Base-by-base conservation (phyloP, 106 monocot genomes). In the Triglochin maritima region DNA sequence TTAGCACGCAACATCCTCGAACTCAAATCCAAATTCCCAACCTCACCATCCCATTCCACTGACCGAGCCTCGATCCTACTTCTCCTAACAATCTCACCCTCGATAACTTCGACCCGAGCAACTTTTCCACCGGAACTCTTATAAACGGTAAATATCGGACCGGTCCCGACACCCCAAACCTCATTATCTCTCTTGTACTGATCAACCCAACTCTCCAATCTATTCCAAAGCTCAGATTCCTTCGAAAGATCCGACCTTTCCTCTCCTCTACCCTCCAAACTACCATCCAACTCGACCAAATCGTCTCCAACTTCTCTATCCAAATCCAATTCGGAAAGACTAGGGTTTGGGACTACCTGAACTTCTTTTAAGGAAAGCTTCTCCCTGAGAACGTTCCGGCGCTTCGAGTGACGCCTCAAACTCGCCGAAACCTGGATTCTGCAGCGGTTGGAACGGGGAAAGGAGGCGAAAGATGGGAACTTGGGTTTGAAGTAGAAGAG, bases 131-230 rank as follows among this genome's bases (percentile, higher is more conserved):
- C 65, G 44, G 75, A 62, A 73, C 81, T 71, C 63, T 78, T 62
- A 59, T 65, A 81, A 41, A 85, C 59, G 9, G 67, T 81, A 64
- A 89, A 85, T 49, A 89, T 79, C 11, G 85, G 85, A 17, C 78
- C 73, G 11, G 77, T 59, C 2, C 85, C 82, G 43, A 77, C 60
- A 44, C 83, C 89, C 85, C 83, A 89, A 49, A 78, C 57, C 72
- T 89, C 88, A 14, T 72, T 80, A 60, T 89, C 87, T 49, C 66
- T 71, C 64, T 79, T 88, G 56, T 79, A 81, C 56, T 64, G 65
- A 48, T 79, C 81, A 4, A 79, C 71, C 84, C 87, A 88, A 71
- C 11, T 66, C 51, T 88, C 87, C 65, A 88, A 74, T 65, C 59
- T 81, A 68, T 64, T 67, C 84, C 87, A 74, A 61, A 81, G 58